Conservation (phyloP, 768 basidiomycete genomes). For the Exsudoporus frostii region DNA sequence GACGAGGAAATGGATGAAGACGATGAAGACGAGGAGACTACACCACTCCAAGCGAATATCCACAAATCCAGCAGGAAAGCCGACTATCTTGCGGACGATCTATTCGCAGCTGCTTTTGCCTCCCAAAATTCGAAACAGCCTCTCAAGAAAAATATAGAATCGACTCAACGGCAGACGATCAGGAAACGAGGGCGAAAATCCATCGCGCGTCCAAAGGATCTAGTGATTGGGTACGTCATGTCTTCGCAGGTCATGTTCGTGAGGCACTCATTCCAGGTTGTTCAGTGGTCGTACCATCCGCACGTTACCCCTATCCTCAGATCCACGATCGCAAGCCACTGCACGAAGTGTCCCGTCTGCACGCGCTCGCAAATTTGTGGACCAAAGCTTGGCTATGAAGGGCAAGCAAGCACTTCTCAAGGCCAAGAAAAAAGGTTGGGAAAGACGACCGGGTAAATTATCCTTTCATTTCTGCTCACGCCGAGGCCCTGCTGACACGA, state of each 20-base stretch:
- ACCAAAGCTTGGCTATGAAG: slow-evolving; percentile 48
- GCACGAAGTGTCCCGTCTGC: slow-evolving; percentile 46
- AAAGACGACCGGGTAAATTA: slow-evolving; percentile 54
- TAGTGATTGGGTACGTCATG: slow-evolving; percentile 49
- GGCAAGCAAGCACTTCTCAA: slow-evolving; percentile 30
- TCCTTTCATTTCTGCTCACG: not conserved
- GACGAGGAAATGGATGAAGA: slow-evolving; percentile 21
- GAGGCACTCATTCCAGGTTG: slow-evolving; percentile 1
- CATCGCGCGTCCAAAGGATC: slow-evolving; percentile 42
- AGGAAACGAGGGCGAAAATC: slow-evolving; percentile 34
- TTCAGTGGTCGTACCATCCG: slow-evolving; percentile 53
- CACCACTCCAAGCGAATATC: not conserved
- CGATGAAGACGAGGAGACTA: slow-evolving; percentile 1
- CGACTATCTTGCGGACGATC: slow-evolving; percentile 62
- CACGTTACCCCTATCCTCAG: slow-evolving; percentile 35
- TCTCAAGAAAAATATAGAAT: slow-evolving; percentile 20
- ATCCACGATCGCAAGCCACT: slow-evolving; percentile 32
- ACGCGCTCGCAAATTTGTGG: slow-evolving; percentile 50
- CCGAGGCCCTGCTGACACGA: not conserved
- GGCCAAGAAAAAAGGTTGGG: slow-evolving; percentile 49
- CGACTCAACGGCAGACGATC: slow-evolving; percentile 21
- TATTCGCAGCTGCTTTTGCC: slow-evolving; percentile 57
- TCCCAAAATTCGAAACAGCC: slow-evolving; percentile 24
- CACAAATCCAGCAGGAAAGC: slow-evolving; percentile 31
- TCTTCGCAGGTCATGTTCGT: not conserved